These are phyloP conservation scores for Aphanomyces stellatus DNA, from an alignment of 352 stramenopile species.

Conservation along the genomic window DNA sequence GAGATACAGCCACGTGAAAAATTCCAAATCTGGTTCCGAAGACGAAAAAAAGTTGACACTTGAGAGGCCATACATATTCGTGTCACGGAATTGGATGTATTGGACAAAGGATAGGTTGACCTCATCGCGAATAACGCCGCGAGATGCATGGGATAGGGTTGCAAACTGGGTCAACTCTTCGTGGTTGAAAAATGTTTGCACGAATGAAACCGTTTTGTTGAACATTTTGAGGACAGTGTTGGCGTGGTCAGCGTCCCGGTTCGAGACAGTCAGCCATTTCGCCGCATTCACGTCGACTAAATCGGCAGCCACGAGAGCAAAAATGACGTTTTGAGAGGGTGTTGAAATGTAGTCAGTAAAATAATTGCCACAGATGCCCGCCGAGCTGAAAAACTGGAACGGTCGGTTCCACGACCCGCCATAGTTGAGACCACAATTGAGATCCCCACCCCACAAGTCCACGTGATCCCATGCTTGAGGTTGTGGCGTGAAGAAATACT, in stretches of 20 bases:
- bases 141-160: neutral
- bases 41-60: neutral
- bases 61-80: neutral
- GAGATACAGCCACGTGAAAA: slow-evolving; percentile 9
- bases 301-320: neutral
- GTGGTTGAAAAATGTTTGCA: neutral
- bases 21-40: neutral
- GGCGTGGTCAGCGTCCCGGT: neutral
- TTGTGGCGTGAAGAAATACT: neutral
- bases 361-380: neutral
- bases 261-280: neutral
- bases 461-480: neutral
- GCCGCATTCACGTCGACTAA: neutral
- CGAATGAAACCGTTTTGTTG: neutral
- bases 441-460: neutral
- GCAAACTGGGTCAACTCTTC: neutral
- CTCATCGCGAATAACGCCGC: neutral
- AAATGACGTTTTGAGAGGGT: neutral
- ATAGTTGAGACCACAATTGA: slow-evolving; percentile 5
- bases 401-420: neutral
- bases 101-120: neutral
- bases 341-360: neutral
- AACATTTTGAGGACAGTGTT: neutral
- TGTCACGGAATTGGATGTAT: neutral
- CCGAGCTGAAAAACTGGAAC: neutral